These are phyloP conservation scores for Chrysanthemum seticuspe DNA, from an alignment of 129 eudicot genomes.

Conservation along the genomic window DNA sequence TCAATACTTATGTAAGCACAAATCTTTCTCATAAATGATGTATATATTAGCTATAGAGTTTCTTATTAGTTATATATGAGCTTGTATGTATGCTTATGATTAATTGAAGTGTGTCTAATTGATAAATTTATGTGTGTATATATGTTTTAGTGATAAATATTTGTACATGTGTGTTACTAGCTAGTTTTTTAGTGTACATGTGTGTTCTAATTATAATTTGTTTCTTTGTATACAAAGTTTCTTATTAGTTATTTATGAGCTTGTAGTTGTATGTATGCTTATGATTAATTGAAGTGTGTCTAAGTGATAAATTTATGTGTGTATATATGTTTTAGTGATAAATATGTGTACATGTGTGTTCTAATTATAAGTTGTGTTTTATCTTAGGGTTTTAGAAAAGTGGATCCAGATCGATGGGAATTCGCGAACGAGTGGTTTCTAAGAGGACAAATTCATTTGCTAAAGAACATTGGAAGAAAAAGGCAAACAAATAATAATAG, in stretches of 20 bases:
- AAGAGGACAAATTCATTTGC: conserved; percentile 46
- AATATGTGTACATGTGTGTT: no score
- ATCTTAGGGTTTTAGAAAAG: conserved; percentile 46
- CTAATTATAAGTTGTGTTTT: no score
- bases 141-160: no score
- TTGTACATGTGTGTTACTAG: no score
- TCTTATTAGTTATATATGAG: no score
- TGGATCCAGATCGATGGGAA: conserved; percentile 54
- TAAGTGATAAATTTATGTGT: neutral
- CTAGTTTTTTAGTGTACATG: no score
- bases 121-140: neutral
- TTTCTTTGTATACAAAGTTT: no score
- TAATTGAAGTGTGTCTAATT: neutral
- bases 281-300: neutral
- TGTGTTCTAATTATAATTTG: no score
- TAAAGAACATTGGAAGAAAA: conserved; percentile 42
- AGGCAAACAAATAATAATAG: conserved; percentile 12
- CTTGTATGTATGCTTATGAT: neutral
- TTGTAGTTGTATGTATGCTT: neutral
- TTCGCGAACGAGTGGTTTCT: conserved; percentile 47
- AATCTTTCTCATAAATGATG: neutral
- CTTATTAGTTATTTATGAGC: no score
- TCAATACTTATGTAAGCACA: conserved; percentile 33
- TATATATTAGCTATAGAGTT: neutral
- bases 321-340: no score